Conservation (phyloP, 495 filamentous ascomycete genomes). For the Neurospora sp. region DNA sequence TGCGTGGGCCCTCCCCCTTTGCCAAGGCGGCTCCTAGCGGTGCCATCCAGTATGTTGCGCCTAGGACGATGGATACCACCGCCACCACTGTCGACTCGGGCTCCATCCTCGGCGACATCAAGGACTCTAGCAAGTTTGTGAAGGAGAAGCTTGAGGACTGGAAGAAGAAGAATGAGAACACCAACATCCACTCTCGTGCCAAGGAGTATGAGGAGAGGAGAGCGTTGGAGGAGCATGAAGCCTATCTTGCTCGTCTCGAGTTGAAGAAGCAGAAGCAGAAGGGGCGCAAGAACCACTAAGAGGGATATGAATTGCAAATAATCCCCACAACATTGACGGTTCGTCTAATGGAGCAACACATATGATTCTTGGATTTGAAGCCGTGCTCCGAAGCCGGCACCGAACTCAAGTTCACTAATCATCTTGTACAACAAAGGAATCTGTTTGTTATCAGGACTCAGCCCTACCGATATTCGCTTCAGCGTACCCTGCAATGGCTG, state of each 20-base stretch:
- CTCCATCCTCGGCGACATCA: slow-evolving; percentile 12
- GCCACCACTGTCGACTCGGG: slow-evolving; percentile 6
- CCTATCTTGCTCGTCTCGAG: slow-evolving; percentile 21
- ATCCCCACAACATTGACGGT: not conserved
- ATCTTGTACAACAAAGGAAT: not conserved
- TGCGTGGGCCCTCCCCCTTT: not conserved
- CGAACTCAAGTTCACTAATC: not conserved
- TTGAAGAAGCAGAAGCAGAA: slow-evolving; percentile 9
- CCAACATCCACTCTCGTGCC: slow-evolving; percentile 19
- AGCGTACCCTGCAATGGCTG: not conserved
- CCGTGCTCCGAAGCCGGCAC: not conserved
- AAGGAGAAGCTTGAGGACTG: slow-evolving; percentile 29
- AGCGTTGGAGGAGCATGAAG: slow-evolving; percentile 33
- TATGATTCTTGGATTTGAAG: not conserved
- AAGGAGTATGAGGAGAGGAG: slow-evolving; percentile 38
- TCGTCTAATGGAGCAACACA: not conserved
- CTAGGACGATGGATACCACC: slow-evolving; percentile 18
- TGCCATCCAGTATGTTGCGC: slow-evolving; percentile 18
- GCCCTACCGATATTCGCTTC: not conserved
- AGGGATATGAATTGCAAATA: not conserved
- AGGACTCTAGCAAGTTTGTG: slow-evolving; percentile 15
- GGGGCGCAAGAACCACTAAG: not conserved
- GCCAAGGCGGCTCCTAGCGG: slow-evolving; percentile 3
- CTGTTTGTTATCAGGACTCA: not conserved
- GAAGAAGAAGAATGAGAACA: slow-evolving; percentile 8